phyloP scores from a whole-genome alignment of 345 rosid species.

The Citrus inodora region DNA sequence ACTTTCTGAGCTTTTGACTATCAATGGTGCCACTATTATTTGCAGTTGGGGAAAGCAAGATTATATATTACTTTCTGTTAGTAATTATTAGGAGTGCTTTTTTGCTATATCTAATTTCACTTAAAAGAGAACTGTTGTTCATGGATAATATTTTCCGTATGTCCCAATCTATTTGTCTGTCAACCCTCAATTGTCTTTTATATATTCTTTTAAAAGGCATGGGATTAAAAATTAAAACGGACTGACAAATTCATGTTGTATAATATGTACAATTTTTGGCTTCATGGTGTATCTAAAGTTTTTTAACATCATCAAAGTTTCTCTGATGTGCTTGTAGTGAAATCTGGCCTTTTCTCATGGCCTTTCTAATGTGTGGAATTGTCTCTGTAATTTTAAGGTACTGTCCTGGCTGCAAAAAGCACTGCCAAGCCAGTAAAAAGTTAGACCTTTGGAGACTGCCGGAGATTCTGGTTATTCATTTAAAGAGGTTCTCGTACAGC shows the following conservation, averaged over 20 bases:
- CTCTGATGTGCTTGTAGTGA: neutral
- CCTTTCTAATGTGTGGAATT: slow-evolving; percentile 15
- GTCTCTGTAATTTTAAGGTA: slow-evolving; percentile 49
- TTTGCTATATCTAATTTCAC: too few species aligned
- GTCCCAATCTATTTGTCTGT: neutral
- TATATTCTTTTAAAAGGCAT: neutral
- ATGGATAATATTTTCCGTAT: neutral
- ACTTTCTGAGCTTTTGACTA: neutral
- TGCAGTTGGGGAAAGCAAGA: neutral
- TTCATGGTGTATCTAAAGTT: neutral
- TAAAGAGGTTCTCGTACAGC: slow-evolving; percentile 92
- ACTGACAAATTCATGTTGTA: neutral
- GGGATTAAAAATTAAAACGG: neutral
- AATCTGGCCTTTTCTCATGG: neutral
- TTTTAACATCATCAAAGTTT: neutral
- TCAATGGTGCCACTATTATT: neutral
- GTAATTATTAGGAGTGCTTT: too few species aligned
- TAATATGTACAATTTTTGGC: neutral
- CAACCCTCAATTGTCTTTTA: neutral
- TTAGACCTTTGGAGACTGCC: slow-evolving; percentile 98
- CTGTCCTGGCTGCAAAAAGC: slow-evolving; percentile 90
- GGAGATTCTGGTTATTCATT: slow-evolving; percentile 86
- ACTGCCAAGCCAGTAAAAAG: slow-evolving; percentile 87
- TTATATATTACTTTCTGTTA: neutral
- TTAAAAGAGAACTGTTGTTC: neutral